Conservation (phyloP, 164 flowering plant species). For the Macadamia integrifolia region DNA sequence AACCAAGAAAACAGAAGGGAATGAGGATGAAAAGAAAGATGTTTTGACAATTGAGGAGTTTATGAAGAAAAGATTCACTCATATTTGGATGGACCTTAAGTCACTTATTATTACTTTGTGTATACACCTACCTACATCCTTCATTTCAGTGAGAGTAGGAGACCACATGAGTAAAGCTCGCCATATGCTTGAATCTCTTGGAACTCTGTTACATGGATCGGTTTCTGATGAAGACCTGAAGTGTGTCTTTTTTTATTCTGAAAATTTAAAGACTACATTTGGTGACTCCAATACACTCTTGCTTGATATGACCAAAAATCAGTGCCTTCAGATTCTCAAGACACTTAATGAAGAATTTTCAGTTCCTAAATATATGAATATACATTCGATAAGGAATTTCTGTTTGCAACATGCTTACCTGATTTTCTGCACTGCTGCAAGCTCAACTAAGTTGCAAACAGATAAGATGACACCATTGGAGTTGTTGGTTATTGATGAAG, state of each 20-base stretch:
- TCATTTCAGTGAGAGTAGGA: too few species aligned
- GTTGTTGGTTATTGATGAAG: constrained; percentile 38
- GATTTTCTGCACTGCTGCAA: constrained; percentile 35
- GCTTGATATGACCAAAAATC: not conserved
- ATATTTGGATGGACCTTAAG: too few species aligned
- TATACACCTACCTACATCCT: too few species aligned
- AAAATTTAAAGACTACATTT: not conserved
- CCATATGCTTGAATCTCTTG: constrained; percentile 18
- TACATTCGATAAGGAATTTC: constrained; percentile 7
- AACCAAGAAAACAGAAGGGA: too few species aligned
- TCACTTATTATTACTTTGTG: not conserved
- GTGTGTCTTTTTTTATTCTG: constrained; percentile 8
- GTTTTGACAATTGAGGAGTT: constrained; percentile 27
- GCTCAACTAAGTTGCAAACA: constrained; percentile 20
- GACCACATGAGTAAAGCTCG: not conserved
- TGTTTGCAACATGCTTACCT: constrained; percentile 22
- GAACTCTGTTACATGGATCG: constrained; percentile 8
- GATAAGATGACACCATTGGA: constrained; percentile 9
- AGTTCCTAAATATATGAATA: too few species aligned
- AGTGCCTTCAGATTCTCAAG: constrained; percentile 16
- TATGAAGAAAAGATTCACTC: constrained; percentile 12
- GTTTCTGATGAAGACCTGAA: constrained; percentile 9
- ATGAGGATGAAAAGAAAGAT: too few species aligned
- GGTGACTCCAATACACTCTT: not conserved
- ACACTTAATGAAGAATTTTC: constrained; percentile 13